These are phyloP conservation scores for Jacaranda mimosifolia DNA, from an alignment of 257 asterid species.

Conservation along the genomic window DNA sequence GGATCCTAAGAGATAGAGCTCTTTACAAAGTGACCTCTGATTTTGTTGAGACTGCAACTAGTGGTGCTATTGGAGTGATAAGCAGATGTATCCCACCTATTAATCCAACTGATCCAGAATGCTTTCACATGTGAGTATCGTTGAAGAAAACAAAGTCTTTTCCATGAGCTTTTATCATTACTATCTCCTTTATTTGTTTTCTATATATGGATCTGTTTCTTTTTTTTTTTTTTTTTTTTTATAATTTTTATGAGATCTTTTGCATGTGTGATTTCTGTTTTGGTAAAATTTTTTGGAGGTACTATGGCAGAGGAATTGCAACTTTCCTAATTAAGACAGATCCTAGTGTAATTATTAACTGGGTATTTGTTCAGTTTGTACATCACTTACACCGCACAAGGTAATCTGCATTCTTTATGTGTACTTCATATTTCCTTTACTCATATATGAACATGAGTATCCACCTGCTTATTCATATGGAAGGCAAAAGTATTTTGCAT, in stretches of 20 bases:
- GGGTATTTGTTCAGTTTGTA: neutral
- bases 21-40: conserved; percentile 86
- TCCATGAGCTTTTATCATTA: conserved; percentile 2
- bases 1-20: conserved; percentile 87
- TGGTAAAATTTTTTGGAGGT: neutral
- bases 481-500: neutral
- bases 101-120: conserved; percentile 92
- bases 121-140: conserved; percentile 81
- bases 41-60: conserved; percentile 84
- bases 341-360: neutral
- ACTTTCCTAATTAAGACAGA: neutral
- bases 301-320: neutral
- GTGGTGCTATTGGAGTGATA: conserved; percentile 89
- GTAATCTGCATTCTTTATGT: neutral
- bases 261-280: conserved; percentile 9
- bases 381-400: neutral
- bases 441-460: conserved; percentile 1
- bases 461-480: conserved; percentile 10
- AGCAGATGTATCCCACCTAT: conserved; percentile 87
- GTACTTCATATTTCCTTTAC: neutral
- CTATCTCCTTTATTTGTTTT: neutral
- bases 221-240: neutral
- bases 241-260: neutral
- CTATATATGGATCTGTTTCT: conserved; percentile 4
- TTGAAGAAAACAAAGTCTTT: conserved; percentile 20